Base-by-base conservation (phyloP, 345 rosid genomes). In the Brassica rapa region DNA sequence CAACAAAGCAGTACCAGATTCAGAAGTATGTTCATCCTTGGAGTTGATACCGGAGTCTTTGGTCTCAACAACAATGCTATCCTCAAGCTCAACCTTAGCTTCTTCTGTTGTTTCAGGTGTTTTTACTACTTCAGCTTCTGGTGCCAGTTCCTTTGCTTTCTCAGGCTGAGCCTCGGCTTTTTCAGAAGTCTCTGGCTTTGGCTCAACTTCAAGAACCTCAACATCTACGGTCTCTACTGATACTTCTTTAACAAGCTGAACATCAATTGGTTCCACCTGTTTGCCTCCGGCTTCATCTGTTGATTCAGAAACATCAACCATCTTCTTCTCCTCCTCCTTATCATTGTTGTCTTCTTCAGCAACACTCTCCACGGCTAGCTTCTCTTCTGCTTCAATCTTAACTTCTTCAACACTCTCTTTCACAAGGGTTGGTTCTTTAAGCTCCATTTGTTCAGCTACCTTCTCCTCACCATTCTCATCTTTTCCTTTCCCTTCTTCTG, bases 251-350 rank as follows among this genome's bases (percentile, higher is more conserved):
- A 35, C 70, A 68, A 32, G 3, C 37, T 68, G 65, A 61, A 35
- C 33, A 73, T 68, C 78, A 79, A 79, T 29, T 68, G 74, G 70
- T 62, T 73, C 82, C 35, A 68, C 70, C 59, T 49, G 59, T 79
- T 73, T 68, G 14, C 33, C 70, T 73, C 24, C 35, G 1, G 37
- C 51, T 67, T 51, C 78, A 68, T 41, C 49, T 6, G 35, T 51
- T 67, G 70, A 60, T 49, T 73, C 74, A 24, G 74, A n/a, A 14
- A 72, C 68, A 59, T 73, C 57, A 46, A 67, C 74, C 6, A 73
- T 15, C 70, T 72, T 78, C 0, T 78, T 53, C 68, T 41, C 81
- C 51, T 77, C 81, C 53, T 78, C 72, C 68, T 30, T 71, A 8
- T 29, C 62, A 63, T 72, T 78, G n/a, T 21, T 41, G 12, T 71